Conservation (phyloP, 768 basidiomycete genomes). For the Sarcodon aspratus region DNA sequence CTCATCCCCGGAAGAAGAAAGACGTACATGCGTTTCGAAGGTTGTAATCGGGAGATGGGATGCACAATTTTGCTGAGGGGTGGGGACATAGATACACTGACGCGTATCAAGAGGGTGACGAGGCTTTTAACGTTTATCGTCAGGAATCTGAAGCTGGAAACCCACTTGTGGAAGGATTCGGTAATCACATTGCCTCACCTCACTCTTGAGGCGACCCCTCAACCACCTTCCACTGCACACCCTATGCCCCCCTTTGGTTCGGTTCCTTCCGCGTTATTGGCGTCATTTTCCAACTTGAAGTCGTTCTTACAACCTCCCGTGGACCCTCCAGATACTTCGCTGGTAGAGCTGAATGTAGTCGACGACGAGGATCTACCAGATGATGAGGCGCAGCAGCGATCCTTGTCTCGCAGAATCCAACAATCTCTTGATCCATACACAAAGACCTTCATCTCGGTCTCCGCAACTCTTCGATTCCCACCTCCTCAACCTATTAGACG, state of each 20-base stretch:
- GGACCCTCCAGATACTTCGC: slow-evolving; percentile 3
- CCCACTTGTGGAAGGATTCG: slow-evolving; percentile 86
- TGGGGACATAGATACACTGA: slow-evolving; percentile 68
- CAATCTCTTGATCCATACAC: slow-evolving; percentile 76
- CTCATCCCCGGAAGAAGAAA: slow-evolving; percentile 92
- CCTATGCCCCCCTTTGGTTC: neutral
- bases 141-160: slow-evolving; percentile 88
- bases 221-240: slow-evolving; percentile 11
- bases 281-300: neutral
- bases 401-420: slow-evolving; percentile 68
- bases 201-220: slow-evolving; percentile 53
- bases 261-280: neutral
- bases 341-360: slow-evolving; percentile 23
- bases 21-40: slow-evolving; percentile 97
- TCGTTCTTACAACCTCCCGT: neutral
- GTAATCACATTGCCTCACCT: slow-evolving; percentile 66
- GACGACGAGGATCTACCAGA: slow-evolving; percentile 36
- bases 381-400: slow-evolving; percentile 60
- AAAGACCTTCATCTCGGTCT: slow-evolving; percentile 86
- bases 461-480: slow-evolving; percentile 83
- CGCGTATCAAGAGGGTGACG: slow-evolving; percentile 85
- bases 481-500: slow-evolving; percentile 81
- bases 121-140: slow-evolving; percentile 88
- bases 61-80: slow-evolving; percentile 92
- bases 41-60: slow-evolving; percentile 85